Percentiles rank a stretch among this genome's conserved stretches.
phyloP scores from a whole-genome alignment of 2,329 filamentous ascomycete species.

The Emmonsiellopsis sp. region DNA sequence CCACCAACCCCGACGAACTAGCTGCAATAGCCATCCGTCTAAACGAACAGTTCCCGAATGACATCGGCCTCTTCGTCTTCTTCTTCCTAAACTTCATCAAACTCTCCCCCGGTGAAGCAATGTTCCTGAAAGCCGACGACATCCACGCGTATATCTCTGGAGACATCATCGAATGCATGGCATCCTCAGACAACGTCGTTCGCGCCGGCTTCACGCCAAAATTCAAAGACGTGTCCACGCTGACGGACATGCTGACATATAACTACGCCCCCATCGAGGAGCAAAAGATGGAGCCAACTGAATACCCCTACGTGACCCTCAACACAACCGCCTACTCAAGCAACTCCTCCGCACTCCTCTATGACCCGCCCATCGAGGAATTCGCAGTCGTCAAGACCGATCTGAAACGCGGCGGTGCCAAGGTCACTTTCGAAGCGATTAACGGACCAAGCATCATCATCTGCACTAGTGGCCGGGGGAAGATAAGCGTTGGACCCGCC shows the following conservation, averaged over 20 bases:
- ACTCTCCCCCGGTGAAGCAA: constrained; percentile 78
- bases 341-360: constrained; percentile 62
- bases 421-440: constrained; percentile 80
- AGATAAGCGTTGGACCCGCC: constrained; percentile 66
- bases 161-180: constrained; percentile 99
- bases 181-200: constrained; percentile 95
- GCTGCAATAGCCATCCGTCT: constrained; percentile 68
- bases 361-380: constrained; percentile 94
- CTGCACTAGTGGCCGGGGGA: constrained; percentile 74
- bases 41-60: constrained; percentile 73
- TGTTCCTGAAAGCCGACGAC: constrained; percentile 93
- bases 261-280: constrained; percentile 87
- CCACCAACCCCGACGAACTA: constrained; percentile 48
- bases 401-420: constrained; percentile 60
- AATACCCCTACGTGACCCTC: constrained; percentile 78
- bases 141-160: constrained; percentile 76
- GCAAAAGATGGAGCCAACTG: constrained; percentile 81
- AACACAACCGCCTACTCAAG: constrained; percentile 77
- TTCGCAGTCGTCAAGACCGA: constrained; percentile 81
- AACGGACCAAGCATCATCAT: constrained; percentile 88
- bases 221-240: constrained; percentile 88
- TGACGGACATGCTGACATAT: constrained; percentile 90
- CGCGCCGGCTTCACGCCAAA: constrained; percentile 96
- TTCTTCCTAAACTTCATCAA: constrained; percentile 97
- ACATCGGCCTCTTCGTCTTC: constrained; percentile 88